A percentile compares a stretch with the other conserved stretches of the same genome.
Evolutionary conservation across 2,329 filamentous ascomycete species (phyloP).

Genomic region (Cordyceps sp.): DNA sequence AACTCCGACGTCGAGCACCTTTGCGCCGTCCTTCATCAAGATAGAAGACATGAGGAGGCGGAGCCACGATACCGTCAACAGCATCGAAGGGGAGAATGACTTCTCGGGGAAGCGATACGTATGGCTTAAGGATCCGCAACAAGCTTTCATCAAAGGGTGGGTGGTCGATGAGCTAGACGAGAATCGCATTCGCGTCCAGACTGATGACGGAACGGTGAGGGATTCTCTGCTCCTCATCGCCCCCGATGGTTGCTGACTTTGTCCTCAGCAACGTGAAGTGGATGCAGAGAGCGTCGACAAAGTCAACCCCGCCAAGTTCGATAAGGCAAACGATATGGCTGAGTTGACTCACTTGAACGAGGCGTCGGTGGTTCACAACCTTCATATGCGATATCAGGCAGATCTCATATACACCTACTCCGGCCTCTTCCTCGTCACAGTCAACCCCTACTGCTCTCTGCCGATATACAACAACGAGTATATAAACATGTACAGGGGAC

Average conservation of each 20-base stretch:
- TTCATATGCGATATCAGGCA: conserved; percentile 85
- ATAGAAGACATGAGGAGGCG: conserved; percentile 52
- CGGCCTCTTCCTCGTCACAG: conserved; percentile 86
- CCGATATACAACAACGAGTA: conserved; percentile 96
- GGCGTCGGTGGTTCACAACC: conserved; percentile 91
- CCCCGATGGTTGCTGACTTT: conserved; percentile 6
- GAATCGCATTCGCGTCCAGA: conserved; percentile 67
- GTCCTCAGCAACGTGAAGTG: conserved; percentile 64
- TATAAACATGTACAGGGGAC: conserved; percentile 93
- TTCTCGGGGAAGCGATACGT: conserved; percentile 98
- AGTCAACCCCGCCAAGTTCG: conserved; percentile 98
- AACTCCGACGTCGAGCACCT: conserved; percentile 57
- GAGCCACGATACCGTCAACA: conserved; percentile 38
- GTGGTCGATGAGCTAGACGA: conserved; percentile 65
- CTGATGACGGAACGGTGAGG: conserved; percentile 76
- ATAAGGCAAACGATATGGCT: conserved; percentile 98
- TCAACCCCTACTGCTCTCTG: conserved; percentile 89
- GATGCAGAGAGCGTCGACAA: conserved; percentile 85
- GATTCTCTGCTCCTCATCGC: not conserved
- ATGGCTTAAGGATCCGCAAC: conserved; percentile 78
- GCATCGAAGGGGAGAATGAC: conserved; percentile 94
- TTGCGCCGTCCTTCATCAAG: conserved; percentile 93
- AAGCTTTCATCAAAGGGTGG: conserved; percentile 84
- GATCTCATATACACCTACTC: conserved; percentile 98
- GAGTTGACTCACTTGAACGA: conserved; percentile 97